Evolutionary conservation across 768 basidiomycete genomes (phyloP), one percentile per base, ranked within the genome.

Genomic region (Grammothele lineata): DNA sequence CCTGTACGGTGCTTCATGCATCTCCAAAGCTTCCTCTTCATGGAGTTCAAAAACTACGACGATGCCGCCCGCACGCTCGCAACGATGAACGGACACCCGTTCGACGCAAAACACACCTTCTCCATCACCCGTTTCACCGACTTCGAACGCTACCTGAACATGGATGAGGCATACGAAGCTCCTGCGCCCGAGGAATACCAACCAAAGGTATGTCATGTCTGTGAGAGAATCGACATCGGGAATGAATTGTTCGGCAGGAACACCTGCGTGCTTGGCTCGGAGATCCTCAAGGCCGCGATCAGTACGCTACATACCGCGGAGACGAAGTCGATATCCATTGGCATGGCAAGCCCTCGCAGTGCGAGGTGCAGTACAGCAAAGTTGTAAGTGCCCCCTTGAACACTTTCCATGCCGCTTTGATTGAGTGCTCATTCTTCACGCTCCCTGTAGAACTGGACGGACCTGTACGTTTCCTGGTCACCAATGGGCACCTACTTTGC

Each of bases 401-500:
- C 54, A 48, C 34, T 21, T 48, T 41, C 4, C 23, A 30, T 18
- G 48, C 34, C 33, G 24, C 19, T 14, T 9, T 37, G 26, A 35
- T n/a, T 19, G 9, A 32, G 14, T 22, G 5, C n/a, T n/a, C n/a
- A n/a, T n/a, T n/a, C n/a, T n/a, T n/a, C n/a, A n/a, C n/a, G n/a
- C n/a, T n/a, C 3, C 8, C 2, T 17, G 3, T 59, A 92, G 90
- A 87, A 88, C 63, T 97, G 96, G 92, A 96, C 91, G 61, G 93
- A 98, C 61, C 79, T 95, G 41, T 99, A 95, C 67, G 85, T 92
- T 17, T 86, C 88, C 24, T 99, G 96, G 96, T 98, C 96, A 18
- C 94, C 94, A 17, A 75, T 87, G 43, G 96, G 96, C 26, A 97
- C 94, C n/a, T 91, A 86, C 62, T 75, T 98, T 52, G 86, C 92